phyloP scores from a whole-genome alignment of 2,329 filamentous ascomycete species.

The Dothideomycetidae sp. region DNA sequence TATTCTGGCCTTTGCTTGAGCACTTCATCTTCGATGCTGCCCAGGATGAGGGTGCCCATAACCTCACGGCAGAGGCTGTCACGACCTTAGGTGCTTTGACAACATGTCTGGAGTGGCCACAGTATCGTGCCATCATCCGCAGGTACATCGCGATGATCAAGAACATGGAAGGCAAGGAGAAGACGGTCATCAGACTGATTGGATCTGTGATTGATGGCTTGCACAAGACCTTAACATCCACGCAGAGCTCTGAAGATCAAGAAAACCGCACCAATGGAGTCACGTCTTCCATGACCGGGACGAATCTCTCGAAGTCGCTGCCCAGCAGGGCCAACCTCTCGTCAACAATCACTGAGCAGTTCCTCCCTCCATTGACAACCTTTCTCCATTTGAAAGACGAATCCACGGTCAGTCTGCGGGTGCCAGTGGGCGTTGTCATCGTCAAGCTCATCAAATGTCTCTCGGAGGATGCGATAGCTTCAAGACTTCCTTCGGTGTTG shows the following conservation, averaged over 20 bases:
- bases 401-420: conserved; percentile 79
- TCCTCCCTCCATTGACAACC: conserved; percentile 64
- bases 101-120: conserved; percentile 71
- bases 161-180: conserved; percentile 63
- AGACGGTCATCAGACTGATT: conserved; percentile 69
- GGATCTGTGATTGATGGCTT: conserved; percentile 70
- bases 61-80: conserved; percentile 75
- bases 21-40: conserved; percentile 81
- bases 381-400: conserved; percentile 94
- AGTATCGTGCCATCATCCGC: conserved; percentile 72
- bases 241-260: conserved; percentile 2
- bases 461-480: conserved; percentile 55
- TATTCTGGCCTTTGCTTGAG: conserved; percentile 83
- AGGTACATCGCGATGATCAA: conserved; percentile 72
- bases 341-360: conserved; percentile 55
- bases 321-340: conserved; percentile 29
- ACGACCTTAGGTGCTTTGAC: conserved; percentile 62
- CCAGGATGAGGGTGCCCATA: conserved; percentile 64
- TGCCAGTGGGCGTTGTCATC: conserved; percentile 76
- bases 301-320: conserved; percentile 35
- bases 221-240: conserved; percentile 21
- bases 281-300: conserved; percentile 44
- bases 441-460: conserved; percentile 77
- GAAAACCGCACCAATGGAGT: conserved; percentile 1
- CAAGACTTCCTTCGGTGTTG: conserved; percentile 66